Evolutionary conservation across 2,329 filamentous ascomycete genomes (phyloP).

Genomic region (Alternaria sp.): DNA sequence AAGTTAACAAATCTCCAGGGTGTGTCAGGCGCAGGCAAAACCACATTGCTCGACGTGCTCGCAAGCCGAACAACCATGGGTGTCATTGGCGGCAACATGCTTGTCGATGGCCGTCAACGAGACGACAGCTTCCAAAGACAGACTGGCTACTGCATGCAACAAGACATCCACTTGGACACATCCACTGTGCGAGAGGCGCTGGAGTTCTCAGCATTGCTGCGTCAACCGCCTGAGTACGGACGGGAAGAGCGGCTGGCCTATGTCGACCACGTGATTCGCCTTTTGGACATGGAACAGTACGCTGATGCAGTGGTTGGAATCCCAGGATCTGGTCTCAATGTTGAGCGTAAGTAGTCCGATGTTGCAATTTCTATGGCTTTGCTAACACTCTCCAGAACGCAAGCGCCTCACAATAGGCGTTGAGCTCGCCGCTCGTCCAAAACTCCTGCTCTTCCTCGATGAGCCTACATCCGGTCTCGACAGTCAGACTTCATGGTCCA

Average conservation of each 20-base stretch:
- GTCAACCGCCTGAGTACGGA: conserved; percentile 23
- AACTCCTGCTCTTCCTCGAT: conserved; percentile 60
- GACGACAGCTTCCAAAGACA: conserved; percentile 74
- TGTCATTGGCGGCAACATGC: conserved; percentile 80
- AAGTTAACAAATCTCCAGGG: conserved; percentile 80
- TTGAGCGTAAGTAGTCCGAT: conserved; percentile 59
- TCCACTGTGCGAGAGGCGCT: conserved; percentile 73
- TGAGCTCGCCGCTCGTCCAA: conserved; percentile 40
- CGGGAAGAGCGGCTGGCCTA: conserved; percentile 23
- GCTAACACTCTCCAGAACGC: too few species aligned
- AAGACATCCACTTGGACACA: conserved; percentile 65
- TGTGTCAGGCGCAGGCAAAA: conserved; percentile 76
- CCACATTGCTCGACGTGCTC: conserved; percentile 81
- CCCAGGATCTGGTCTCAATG: conserved; percentile 27
- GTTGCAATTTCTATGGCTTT: too few species aligned
- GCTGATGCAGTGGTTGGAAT: conserved; percentile 26
- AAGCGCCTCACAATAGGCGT: conserved; percentile 67
- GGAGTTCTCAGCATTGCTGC: conserved; percentile 78
- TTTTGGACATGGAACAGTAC: conserved; percentile 76
- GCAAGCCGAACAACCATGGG: conserved; percentile 78
- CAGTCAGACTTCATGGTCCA: conserved; percentile 81
- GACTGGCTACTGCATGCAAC: conserved; percentile 63
- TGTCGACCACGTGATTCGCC: conserved; percentile 83
- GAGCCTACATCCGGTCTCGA: conserved; percentile 85
- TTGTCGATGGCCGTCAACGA: conserved; percentile 71